These are phyloP conservation scores for Phaffia tasmanica DNA, from an alignment of 768 basidiomycete species.

Conservation along the genomic window DNA sequence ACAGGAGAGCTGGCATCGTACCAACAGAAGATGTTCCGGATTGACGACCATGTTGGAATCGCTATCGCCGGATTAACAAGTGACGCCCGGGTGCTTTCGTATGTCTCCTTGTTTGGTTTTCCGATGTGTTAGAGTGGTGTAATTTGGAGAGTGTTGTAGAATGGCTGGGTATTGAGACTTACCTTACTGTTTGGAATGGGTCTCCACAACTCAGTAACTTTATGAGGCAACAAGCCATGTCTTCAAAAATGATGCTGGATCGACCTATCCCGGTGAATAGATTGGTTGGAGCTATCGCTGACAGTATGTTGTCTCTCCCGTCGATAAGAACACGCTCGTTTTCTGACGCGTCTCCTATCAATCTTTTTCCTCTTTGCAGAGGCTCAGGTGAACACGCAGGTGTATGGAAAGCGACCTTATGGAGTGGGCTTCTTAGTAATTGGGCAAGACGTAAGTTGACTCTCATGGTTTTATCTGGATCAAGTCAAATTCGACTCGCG, in stretches of 20 bases:
- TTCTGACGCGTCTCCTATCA: neutral
- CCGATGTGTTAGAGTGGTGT: neutral
- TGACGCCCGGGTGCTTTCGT: constrained; percentile 96
- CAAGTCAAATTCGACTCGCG: neutral
- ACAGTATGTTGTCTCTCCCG: constrained; percentile 53
- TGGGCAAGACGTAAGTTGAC: constrained; percentile 57
- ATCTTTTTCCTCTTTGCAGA: constrained; percentile 44
- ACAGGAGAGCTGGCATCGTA: constrained; percentile 98
- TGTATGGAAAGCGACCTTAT: constrained; percentile 93
- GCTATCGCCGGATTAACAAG: constrained; percentile 98
- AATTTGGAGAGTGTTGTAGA: neutral
- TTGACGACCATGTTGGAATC: constrained; percentile 99
- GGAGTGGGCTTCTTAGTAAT: constrained; percentile 98
- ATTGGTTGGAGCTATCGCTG: constrained; percentile 83
- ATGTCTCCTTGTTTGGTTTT: constrained; percentile 28
- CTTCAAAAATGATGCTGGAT: constrained; percentile 86
- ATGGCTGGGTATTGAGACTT: neutral
- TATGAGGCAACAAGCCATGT: constrained; percentile 98
- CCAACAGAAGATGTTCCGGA: constrained; percentile 98
- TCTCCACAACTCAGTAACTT: constrained; percentile 58
- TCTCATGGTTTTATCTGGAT: neutral
- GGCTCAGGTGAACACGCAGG: constrained; percentile 97
- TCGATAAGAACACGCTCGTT: no score
- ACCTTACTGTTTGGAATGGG: neutral
- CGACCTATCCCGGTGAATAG: constrained; percentile 88